Percentiles rank a stretch among this genome's conserved stretches.
These are phyloP conservation scores for Plectosphaerella cucumerina DNA, from an alignment of 2,329 filamentous ascomycete genomes.

Conservation along the genomic window DNA sequence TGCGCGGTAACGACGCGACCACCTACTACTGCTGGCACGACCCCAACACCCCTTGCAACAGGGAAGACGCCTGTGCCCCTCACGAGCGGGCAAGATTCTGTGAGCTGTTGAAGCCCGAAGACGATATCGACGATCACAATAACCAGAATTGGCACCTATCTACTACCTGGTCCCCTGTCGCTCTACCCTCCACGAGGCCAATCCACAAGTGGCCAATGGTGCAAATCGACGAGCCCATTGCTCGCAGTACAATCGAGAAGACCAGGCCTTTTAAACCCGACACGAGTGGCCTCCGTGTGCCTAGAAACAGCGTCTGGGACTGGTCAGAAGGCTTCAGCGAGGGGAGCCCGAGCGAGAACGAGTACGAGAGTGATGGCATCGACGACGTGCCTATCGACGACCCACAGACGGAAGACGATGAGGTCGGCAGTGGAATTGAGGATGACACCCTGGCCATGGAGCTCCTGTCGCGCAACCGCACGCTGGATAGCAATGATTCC, in stretches of 20 bases:
- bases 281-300: background rate
- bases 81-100: background rate
- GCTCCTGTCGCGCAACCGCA: background rate
- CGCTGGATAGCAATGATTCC: background rate
- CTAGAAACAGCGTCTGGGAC: too few relatives aligned
- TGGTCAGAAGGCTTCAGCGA: too few relatives aligned
- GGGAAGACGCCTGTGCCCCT: background rate
- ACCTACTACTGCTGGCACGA: background rate
- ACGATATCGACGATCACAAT: background rate
- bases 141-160: too few relatives aligned
- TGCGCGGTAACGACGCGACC: background rate
- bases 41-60: background rate
- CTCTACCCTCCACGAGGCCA: too few relatives aligned
- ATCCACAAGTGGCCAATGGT: too few relatives aligned
- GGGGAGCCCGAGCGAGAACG: slow-evolving; percentile 12
- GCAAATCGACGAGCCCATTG: too few relatives aligned
- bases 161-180: too few relatives aligned
- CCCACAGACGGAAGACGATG: slow-evolving; percentile 9
- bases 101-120: background rate
- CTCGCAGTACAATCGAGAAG: too few relatives aligned
- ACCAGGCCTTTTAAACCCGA: background rate
- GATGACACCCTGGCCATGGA: background rate
- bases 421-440: slow-evolving; percentile 4
- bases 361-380: slow-evolving; percentile 35
- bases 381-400: slow-evolving; percentile 26